Evolutionary conservation across 148 eudicot genomes (phyloP).

Genomic region (Dysphania ambrosioides): DNA sequence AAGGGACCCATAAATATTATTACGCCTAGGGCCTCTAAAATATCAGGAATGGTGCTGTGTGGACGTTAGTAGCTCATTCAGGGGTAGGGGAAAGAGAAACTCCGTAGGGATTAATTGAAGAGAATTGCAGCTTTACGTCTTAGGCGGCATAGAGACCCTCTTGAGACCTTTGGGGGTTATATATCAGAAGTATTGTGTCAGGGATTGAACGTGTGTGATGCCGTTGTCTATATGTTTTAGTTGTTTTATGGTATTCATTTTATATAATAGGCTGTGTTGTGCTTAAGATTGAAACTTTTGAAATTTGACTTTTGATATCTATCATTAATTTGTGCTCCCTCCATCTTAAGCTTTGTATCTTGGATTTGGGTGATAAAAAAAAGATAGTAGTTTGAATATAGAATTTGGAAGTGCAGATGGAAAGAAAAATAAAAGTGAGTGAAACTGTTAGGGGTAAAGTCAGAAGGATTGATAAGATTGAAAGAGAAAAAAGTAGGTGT

Average conservation of each 20-base stretch:
- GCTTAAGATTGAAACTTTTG: no score
- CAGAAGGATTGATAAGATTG: neutral
- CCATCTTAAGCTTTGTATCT: neutral
- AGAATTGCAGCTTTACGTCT: no score
- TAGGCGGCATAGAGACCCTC: neutral
- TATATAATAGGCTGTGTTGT: no score
- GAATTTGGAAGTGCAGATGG: neutral
- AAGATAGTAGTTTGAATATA: neutral
- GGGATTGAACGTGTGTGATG: no score
- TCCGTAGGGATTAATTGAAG: neutral
- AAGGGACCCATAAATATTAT: no score
- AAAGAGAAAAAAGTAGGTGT: neutral
- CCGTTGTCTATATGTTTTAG: no score
- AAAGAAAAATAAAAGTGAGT: neutral
- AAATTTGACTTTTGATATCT: neutral
- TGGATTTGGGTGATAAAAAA: neutral
- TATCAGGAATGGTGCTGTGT: no score
- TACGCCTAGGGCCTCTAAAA: no score
- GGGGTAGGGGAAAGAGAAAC: neutral
- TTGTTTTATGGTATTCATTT: no score
- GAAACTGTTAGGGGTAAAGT: neutral
- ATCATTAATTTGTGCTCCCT: neutral
- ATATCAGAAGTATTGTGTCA: no score
- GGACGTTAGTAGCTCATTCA: neutral
- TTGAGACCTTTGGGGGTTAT: no score